Evolutionary conservation across 2,329 filamentous ascomycete species (phyloP).

Genomic region (Colletotrichum theobromicola): DNA sequence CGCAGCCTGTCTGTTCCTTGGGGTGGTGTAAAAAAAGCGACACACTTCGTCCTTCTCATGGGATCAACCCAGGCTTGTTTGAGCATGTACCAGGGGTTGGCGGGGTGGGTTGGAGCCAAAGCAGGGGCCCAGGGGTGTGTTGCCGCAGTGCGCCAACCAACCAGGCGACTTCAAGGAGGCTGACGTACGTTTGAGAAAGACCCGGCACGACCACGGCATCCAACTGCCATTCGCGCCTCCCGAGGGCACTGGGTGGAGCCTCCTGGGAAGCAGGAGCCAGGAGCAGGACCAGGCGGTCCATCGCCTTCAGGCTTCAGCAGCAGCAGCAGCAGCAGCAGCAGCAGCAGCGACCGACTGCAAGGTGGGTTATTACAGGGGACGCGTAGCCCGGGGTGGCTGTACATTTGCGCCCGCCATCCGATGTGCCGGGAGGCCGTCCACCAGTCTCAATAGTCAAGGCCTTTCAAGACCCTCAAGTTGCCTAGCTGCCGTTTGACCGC

Average conservation of each 20-base stretch:
- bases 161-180: constrained; percentile 5
- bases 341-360: background rate
- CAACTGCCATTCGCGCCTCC: background rate
- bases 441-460: background rate
- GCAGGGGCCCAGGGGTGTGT: background rate
- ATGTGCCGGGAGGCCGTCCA: constrained; percentile 15
- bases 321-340: too few species aligned
- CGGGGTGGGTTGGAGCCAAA: too few species aligned
- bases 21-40: background rate
- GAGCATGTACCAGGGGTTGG: background rate
- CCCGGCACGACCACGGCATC: background rate
- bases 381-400: constrained; percentile 11
- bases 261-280: background rate
- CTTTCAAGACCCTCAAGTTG: background rate
- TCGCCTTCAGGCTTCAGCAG: too few species aligned
- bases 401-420: constrained; percentile 6
- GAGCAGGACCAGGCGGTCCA: background rate
- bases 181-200: constrained; percentile 20
- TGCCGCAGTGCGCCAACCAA: background rate
- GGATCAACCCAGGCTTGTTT: constrained; percentile 10
- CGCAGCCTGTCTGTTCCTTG: background rate
- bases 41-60: background rate
- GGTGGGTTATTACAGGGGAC: background rate
- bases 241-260: background rate
- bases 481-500: background rate